Evolutionary conservation across 805 yeast genomes (phyloP).

Genomic region (Lachancea mirantina): DNA sequence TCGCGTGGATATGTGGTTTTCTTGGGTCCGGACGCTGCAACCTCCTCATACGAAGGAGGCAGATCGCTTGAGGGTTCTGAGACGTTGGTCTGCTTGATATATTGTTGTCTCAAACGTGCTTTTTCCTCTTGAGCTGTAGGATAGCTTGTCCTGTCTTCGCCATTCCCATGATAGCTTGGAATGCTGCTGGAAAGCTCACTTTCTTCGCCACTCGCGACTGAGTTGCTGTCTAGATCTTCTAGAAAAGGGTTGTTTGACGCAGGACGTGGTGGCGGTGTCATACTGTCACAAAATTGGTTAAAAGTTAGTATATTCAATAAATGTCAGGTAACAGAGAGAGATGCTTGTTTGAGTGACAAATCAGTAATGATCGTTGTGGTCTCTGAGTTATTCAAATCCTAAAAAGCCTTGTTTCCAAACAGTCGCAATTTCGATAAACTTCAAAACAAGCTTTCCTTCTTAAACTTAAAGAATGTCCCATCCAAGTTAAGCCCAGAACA

Average conservation of each 20-base stretch:
- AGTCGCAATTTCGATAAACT: too few species aligned
- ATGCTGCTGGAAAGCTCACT: constrained; percentile 1
- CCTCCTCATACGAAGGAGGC: constrained; percentile 70
- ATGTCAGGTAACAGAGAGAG: too few species aligned
- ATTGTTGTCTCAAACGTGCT: constrained; percentile 28
- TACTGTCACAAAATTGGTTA: constrained; percentile 7
- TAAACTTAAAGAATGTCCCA: too few species aligned
- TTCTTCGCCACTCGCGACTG: constrained; percentile 1
- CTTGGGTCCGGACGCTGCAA: constrained; percentile 43
- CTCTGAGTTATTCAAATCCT: too few species aligned
- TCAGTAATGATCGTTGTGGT: too few species aligned
- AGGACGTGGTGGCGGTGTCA: constrained; percentile 15
- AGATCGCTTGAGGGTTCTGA: constrained; percentile 23
- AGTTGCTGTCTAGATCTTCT: constrained; percentile 17
- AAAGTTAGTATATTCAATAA: constrained; percentile 1
- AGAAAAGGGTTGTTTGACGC: constrained; percentile 30
- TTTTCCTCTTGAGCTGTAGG: constrained; percentile 31
- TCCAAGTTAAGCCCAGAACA: too few species aligned
- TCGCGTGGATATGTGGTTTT: too few species aligned
- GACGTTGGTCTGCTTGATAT: constrained; percentile 20
- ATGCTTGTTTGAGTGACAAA: too few species aligned
- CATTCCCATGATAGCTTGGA: neutral
- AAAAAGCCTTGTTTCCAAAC: too few species aligned
- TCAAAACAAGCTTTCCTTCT: too few species aligned
- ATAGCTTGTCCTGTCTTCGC: constrained; percentile 18